Percentiles rank a stretch among this genome's conserved stretches.
phyloP scores from a whole-genome alignment of 441 rosid species.

The Populus hybrid region DNA sequence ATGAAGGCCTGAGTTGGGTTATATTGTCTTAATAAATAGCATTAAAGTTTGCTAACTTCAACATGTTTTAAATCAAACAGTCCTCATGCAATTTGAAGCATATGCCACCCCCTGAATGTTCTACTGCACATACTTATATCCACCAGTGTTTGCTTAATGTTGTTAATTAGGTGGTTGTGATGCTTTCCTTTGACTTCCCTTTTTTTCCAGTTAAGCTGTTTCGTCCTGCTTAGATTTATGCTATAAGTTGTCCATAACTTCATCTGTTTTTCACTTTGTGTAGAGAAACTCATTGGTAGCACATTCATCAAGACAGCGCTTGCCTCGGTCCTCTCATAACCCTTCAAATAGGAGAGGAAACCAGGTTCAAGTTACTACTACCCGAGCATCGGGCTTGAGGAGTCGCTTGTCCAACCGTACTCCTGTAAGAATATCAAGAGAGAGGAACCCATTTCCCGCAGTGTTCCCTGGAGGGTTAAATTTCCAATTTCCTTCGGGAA shows the following conservation, averaged over 20 bases:
- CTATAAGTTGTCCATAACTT: constrained; percentile 9
- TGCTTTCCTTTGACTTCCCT: background rate
- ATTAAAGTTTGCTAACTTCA: background rate
- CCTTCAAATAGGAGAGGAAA: constrained; percentile 50
- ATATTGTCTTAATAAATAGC: background rate
- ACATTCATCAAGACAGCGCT: constrained; percentile 40
- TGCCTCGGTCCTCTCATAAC: constrained; percentile 33
- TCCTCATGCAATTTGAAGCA: background rate
- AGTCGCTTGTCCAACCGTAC: constrained; percentile 43
- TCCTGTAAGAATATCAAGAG: constrained; percentile 23
- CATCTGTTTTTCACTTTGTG: constrained; percentile 14
- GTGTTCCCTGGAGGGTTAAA: constrained; percentile 33
- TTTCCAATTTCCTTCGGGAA: constrained; percentile 54
- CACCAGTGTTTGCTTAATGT: background rate
- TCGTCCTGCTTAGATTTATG: background rate
- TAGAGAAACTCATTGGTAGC: constrained; percentile 41
- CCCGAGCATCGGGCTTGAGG: constrained; percentile 48
- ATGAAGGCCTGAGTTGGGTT: background rate
- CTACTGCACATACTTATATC: background rate
- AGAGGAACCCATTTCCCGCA: constrained; percentile 23
- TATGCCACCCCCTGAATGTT: background rate
- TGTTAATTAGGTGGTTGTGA: background rate
- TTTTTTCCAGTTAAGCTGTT: background rate
- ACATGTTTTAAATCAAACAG: background rate
- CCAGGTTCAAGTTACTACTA: constrained; percentile 37